These are phyloP conservation scores for Sphaerulina populicola DNA, from an alignment of 2,329 filamentous ascomycete genomes.

Conservation along the genomic window DNA sequence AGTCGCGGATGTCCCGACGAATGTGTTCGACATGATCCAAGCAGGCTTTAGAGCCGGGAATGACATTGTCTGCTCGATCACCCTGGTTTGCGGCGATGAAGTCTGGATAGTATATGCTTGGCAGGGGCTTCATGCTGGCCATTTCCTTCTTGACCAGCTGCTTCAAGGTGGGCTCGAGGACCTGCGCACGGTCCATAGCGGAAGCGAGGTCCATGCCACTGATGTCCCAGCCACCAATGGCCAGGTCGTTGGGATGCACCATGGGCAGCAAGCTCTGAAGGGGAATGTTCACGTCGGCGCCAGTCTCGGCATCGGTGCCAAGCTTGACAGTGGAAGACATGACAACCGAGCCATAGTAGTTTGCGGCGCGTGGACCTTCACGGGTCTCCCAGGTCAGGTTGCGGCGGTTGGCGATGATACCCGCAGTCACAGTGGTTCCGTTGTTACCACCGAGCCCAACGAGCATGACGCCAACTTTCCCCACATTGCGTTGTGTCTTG, in stretches of 20 bases:
- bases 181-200: slow-evolving; percentile 90
- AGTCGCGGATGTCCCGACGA: slow-evolving; percentile 84
- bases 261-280: slow-evolving; percentile 81
- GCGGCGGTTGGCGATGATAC: slow-evolving; percentile 90
- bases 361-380: slow-evolving; percentile 73
- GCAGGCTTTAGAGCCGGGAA: slow-evolving; percentile 75
- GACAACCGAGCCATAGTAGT: slow-evolving; percentile 96
- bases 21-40: slow-evolving; percentile 86
- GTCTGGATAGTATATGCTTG: slow-evolving; percentile 96
- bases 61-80: slow-evolving; percentile 83
- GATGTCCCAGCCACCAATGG: slow-evolving; percentile 96
- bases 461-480: slow-evolving; percentile 93
- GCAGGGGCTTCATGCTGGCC: slow-evolving; percentile 76
- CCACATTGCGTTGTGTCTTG: slow-evolving; percentile 89
- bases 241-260: slow-evolving; percentile 93
- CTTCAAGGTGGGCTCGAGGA: slow-evolving; percentile 94
- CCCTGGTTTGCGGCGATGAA: slow-evolving; percentile 99
- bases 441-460: slow-evolving; percentile 99
- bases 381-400: slow-evolving; percentile 86
- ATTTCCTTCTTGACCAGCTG: slow-evolving; percentile 85
- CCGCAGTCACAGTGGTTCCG: slow-evolving; percentile 90
- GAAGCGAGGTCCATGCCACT: slow-evolving; percentile 79
- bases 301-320: slow-evolving; percentile 73
- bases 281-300: slow-evolving; percentile 87
- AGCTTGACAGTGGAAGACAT: slow-evolving; percentile 98